Base-by-base conservation (phyloP, 352 stramenopile genomes). In the Phytophthora citrophthora region DNA sequence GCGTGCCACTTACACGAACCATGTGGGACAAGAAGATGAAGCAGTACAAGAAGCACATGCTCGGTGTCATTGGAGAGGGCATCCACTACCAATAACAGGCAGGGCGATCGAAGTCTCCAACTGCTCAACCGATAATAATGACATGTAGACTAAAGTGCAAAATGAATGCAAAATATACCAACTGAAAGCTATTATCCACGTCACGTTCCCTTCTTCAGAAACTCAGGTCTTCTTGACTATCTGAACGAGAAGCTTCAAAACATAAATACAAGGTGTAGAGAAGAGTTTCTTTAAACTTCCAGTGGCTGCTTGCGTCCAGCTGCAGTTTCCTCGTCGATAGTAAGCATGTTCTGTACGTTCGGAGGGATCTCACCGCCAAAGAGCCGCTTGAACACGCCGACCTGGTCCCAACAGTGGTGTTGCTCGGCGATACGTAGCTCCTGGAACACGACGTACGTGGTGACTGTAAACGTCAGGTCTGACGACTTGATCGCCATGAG, bases 361-460 rank as follows among this genome's bases (percentile, higher is more conserved):
- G 72, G 26, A 2, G 85, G 82, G 45, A 93, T 90, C 60, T 93
- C 77, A 43, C 82, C 82, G 24, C 85, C 82, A 52, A 93, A 93
- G 40, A 93, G 75, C 31, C 85, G 70, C 65, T 93, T 93, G 64
- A 93, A 91, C 11, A 93, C 82, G 39, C 85, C 79, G 15, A 91
- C 82, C 57, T 93, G 85, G 68, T 93, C 85, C 85, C 85, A 93
- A 68, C 82, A 86, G 62, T 93, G 85, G 68, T 91, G 79, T 60
- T 93, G 85, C 65, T 90, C 79, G 11, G 79, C 81, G 54, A 93
- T 91, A 2, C 63, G 77, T 24, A 78, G 44, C 27, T 90, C 80
- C 57, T 93, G 75, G 61, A 93, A 93, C 53, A 93, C 88, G 36
- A 91, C 79, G 64, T 91, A 93, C 54, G 85, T 89, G 11, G 85